A percentile compares a stretch with the other conserved stretches of the same genome.
Conservation (phyloP, 1,284 basidiomycete genomes). For the Melampsora larici-populina region DNA sequence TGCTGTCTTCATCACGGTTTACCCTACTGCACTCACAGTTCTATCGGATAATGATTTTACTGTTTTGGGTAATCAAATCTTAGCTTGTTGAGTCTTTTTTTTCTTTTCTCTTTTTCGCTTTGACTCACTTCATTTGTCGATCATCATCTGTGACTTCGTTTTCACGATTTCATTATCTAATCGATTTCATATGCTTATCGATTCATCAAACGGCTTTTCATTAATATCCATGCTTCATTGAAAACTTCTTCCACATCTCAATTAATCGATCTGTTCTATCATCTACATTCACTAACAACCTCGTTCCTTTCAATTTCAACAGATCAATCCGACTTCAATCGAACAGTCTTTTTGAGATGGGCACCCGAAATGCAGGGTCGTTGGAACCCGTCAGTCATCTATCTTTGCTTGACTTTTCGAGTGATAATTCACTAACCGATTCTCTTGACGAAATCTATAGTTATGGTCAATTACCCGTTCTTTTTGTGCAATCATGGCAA, state of each 20-base stretch:
- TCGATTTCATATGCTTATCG: no score
- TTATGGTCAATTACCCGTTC: constrained; percentile 50
- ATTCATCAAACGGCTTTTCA: no score
- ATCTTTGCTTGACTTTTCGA: no score
- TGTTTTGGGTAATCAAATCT: constrained; percentile 49
- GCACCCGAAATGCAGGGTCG: constrained; percentile 53
- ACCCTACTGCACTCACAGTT: constrained; percentile 47
- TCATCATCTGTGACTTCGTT: no score
- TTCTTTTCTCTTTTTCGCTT: no score
- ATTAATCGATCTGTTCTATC: no score
- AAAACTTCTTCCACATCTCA: no score
- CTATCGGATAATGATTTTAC: constrained; percentile 48
- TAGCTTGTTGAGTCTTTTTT: constrained; percentile 48
- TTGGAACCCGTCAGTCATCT: constrained; percentile 45
- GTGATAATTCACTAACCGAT: no score
- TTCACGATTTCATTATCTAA: no score
- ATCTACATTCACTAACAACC: no score
- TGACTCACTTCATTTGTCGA: no score
- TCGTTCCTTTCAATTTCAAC: neutral
- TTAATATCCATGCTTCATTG: no score
- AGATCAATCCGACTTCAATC: constrained; percentile 39
- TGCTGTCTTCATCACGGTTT: constrained; percentile 52
- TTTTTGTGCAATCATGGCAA: constrained; percentile 48
- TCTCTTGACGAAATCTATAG: neutral
- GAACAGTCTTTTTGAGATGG: constrained; percentile 51